phyloP scores from a whole-genome alignment of 495 filamentous ascomycete genomes.

The Aspergillus incahuasiensis region DNA sequence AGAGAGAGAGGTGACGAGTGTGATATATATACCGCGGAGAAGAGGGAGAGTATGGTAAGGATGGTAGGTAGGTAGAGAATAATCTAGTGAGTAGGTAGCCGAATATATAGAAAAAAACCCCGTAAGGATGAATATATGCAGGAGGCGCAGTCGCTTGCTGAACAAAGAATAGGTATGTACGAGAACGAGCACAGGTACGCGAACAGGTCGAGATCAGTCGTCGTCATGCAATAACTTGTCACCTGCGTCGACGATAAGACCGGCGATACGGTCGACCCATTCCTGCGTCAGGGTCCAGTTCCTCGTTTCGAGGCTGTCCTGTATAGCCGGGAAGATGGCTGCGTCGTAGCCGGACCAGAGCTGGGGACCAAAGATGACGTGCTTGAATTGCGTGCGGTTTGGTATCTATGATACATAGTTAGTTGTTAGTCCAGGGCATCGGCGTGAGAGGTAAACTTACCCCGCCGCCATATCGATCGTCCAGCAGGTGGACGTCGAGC shows the following conservation, averaged over 20 bases:
- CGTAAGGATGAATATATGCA: conserved; percentile 1
- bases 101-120: neutral
- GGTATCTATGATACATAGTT: conserved; percentile 58
- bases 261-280: conserved; percentile 68
- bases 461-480: conserved; percentile 63
- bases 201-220: conserved; percentile 10
- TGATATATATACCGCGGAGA: neutral
- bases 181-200: neutral
- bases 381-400: conserved; percentile 89
- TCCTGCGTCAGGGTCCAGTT: conserved; percentile 68
- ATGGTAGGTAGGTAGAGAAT: neutral
- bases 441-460: conserved; percentile 39
- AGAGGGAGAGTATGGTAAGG: neutral
- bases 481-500: conserved; percentile 81
- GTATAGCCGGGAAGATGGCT: conserved; percentile 76
- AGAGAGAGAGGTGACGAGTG: neutral
- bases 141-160: neutral
- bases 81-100: neutral
- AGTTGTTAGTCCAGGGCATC: neutral
- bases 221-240: conserved; percentile 48
- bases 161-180: conserved; percentile 1
- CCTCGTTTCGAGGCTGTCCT: conserved; percentile 68
- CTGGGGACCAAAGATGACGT: conserved; percentile 82
- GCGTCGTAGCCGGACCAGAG: conserved; percentile 72
- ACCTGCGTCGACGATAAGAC: conserved; percentile 61